Evolutionary conservation across 140 eudicot genomes (phyloP).

Genomic region (Flaveria floridana): DNA sequence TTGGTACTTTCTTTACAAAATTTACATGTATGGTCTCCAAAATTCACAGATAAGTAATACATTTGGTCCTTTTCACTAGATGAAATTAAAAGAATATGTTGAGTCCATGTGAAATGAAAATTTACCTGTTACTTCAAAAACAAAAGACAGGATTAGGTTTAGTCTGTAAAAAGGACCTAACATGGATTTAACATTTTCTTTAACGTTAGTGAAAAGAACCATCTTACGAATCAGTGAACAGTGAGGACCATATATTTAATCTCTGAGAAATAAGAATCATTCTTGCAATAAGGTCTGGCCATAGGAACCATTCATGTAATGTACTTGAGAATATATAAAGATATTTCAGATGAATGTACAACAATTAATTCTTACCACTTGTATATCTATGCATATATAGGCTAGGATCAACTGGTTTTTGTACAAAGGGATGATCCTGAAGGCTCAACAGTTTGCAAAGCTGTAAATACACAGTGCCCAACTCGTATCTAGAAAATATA

Average conservation of each 20-base stretch:
- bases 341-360: not conserved
- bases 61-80: not conserved
- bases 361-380: conserved; percentile 29
- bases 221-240: too few species aligned
- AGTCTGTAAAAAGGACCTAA: too few species aligned
- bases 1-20: not conserved
- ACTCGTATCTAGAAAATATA: conserved; percentile 29
- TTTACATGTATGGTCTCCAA: not conserved
- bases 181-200: too few species aligned
- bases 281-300: too few species aligned
- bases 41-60: too few species aligned
- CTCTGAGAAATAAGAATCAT: too few species aligned
- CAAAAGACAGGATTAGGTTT: too few species aligned
- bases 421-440: conserved; percentile 39
- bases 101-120: too few species aligned
- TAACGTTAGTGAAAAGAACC: too few species aligned
- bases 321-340: not conserved
- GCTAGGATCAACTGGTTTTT: conserved; percentile 51
- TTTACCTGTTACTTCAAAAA: too few species aligned
- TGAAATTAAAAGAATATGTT: too few species aligned
- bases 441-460: conserved; percentile 40
- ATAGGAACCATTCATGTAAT: not conserved
- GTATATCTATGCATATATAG: conserved; percentile 47
- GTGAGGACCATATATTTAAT: too few species aligned
- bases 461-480: conserved; percentile 44